Evolutionary conservation across 1,139 yeast species (phyloP).

Genomic region (Candida anutae): DNA sequence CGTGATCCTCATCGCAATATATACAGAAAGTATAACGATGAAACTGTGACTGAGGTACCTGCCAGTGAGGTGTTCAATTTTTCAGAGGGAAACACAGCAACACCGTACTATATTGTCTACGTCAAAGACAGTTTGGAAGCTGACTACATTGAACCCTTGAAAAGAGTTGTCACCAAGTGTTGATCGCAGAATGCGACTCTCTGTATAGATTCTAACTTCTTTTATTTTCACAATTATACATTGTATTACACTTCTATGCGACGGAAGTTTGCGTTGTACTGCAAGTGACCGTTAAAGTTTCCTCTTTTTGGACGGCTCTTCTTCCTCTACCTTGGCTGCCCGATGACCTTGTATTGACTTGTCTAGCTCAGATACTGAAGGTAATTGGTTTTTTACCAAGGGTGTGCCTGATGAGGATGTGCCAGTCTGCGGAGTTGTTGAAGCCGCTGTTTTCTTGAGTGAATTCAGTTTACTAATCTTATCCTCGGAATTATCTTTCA

Average conservation of each 20-base stretch:
- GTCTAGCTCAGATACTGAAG: constrained; percentile 33
- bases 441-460: constrained; percentile 9
- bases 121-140: constrained; percentile 56
- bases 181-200: background rate
- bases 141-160: constrained; percentile 65
- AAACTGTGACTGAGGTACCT: constrained; percentile 73
- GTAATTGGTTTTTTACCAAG: constrained; percentile 14
- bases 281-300: background rate
- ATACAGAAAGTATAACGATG: constrained; percentile 90
- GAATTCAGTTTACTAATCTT: constrained; percentile 8
- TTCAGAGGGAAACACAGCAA: constrained; percentile 69
- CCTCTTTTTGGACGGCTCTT: background rate
- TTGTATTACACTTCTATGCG: too few species aligned
- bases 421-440: background rate
- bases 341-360: constrained; percentile 17
- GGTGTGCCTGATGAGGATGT: background rate
- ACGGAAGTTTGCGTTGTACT: too few species aligned
- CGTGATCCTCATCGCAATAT: constrained; percentile 60
- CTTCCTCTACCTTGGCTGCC: background rate
- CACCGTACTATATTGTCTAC: constrained; percentile 87
- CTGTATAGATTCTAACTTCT: too few species aligned
- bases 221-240: too few species aligned
- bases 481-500: background rate
- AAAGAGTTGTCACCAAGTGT: constrained; percentile 6
- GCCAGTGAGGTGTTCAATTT: constrained; percentile 71